phyloP scores from a whole-genome alignment of 257 asterid species.

The Forsythia viridissima region DNA sequence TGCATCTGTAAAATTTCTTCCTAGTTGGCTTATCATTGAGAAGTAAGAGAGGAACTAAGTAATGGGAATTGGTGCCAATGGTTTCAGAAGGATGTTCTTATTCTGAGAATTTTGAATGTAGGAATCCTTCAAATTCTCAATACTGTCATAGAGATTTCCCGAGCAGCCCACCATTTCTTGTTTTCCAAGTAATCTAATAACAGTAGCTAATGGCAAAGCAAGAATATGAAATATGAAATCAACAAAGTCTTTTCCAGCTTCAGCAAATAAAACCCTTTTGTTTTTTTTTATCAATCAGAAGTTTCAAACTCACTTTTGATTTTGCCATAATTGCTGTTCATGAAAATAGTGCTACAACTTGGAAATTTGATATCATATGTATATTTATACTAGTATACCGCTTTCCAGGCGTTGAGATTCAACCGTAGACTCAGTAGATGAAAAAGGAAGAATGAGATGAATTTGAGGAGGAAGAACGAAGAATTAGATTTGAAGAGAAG shows the following conservation, averaged over 20 bases:
- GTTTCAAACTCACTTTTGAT: too few relatives aligned
- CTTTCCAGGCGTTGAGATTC: too few relatives aligned
- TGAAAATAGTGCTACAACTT: too few relatives aligned
- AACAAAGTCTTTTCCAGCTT: not conserved
- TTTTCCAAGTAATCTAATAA: constrained; percentile 19
- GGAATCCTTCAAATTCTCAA: constrained; percentile 22
- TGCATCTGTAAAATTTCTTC: constrained; percentile 6
- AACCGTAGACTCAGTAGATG: too few relatives aligned
- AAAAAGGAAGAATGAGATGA: too few relatives aligned
- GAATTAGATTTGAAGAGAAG: too few relatives aligned
- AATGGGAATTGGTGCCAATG: not conserved
- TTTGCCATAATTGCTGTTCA: too few relatives aligned
- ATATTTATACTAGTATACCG: too few relatives aligned
- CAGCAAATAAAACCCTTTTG: not conserved
- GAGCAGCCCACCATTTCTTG: constrained; percentile 32
- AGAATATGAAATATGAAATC: not conserved
- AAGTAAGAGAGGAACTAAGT: not conserved
- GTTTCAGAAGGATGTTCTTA: constrained; percentile 31
- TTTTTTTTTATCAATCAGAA: too few relatives aligned
- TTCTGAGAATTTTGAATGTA: constrained; percentile 23
- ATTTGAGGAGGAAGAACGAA: too few relatives aligned
- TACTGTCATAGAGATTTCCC: constrained; percentile 32
- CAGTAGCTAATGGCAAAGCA: constrained; percentile 12
- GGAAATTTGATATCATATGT: too few relatives aligned
- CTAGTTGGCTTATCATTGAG: not conserved